Evolutionary conservation across 2,329 filamentous ascomycete species (phyloP).

Genomic region (Diaporthe capsici): DNA sequence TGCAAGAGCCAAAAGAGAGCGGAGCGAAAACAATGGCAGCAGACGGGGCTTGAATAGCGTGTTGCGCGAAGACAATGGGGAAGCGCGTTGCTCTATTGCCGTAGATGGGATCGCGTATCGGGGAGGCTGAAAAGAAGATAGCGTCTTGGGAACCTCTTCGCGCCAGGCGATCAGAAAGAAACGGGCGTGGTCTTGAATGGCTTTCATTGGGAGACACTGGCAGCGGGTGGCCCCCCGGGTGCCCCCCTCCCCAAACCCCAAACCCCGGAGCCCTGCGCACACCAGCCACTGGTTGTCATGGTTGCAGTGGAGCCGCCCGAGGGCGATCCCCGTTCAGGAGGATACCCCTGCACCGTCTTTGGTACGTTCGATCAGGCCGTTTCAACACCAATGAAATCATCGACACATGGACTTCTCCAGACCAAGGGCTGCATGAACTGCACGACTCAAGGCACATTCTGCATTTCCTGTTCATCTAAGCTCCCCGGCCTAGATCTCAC

Average conservation of each 20-base stretch:
- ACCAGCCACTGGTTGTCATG: conserved; percentile 33
- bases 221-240: not conserved
- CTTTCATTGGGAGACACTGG: conserved; percentile 20
- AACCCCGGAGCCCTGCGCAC: not conserved
- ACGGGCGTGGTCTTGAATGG: conserved; percentile 4
- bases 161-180: conserved; percentile 30
- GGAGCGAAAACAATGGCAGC: conserved; percentile 32
- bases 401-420: conserved; percentile 17
- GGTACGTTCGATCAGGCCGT: conserved; percentile 6
- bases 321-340: conserved; percentile 9
- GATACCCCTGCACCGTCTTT: conserved; percentile 11
- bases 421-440: conserved; percentile 16
- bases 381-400: conserved; percentile 35
- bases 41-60: conserved; percentile 13
- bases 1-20: conserved; percentile 19
- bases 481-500: not conserved
- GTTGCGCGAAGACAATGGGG: conserved; percentile 24
- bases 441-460: conserved; percentile 24
- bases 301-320: conserved; percentile 22
- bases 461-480: not conserved
- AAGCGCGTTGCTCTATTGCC: conserved; percentile 27
- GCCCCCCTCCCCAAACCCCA: not conserved
- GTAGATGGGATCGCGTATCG: conserved; percentile 31
- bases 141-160: conserved; percentile 30
- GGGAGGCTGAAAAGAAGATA: conserved; percentile 35